Evolutionary conservation across 345 rosid genomes (phyloP).

Genomic region (Citrus cavaleriei): DNA sequence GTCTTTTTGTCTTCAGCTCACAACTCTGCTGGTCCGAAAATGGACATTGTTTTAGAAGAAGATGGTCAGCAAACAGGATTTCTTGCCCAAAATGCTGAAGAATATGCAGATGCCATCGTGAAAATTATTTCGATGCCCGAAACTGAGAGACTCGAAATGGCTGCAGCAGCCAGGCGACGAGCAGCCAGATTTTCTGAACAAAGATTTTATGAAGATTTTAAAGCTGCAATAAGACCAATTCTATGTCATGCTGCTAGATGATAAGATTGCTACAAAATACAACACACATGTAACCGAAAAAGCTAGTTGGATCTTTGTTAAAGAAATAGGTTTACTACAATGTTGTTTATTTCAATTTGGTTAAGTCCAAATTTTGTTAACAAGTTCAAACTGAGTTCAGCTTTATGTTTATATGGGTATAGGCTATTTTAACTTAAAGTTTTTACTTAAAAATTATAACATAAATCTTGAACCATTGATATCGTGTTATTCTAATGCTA

Average conservation of each 20-base stretch:
- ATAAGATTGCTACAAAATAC: neutral
- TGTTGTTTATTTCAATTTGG: neutral
- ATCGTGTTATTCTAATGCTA: neutral
- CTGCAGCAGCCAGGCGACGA: constrained; percentile 66
- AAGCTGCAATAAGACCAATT: constrained; percentile 57
- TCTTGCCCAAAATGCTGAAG: constrained; percentile 70
- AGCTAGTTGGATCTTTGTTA: neutral
- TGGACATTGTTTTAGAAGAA: constrained; percentile 93
- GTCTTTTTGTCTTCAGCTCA: constrained; percentile 51
- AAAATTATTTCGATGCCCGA: constrained; percentile 56
- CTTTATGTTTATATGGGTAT: no score
- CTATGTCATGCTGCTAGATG: constrained; percentile 17
- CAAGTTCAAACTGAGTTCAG: neutral
- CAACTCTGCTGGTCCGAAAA: constrained; percentile 89
- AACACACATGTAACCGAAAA: neutral
- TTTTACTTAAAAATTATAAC: no score
- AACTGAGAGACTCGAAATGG: constrained; percentile 64
- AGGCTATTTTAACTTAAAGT: no score
- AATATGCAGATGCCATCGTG: constrained; percentile 71
- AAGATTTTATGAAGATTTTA: constrained; percentile 67
- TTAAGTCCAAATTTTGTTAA: neutral
- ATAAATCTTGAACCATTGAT: no score
- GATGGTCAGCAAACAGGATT: constrained; percentile 77
- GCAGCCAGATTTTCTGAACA: constrained; percentile 72
- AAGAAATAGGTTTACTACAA: neutral